A percentile compares a stretch with the other conserved stretches of the same genome.
phyloP scores from a whole-genome alignment of 139 green algal genomes.

The Haematococcus lacustris region DNA sequence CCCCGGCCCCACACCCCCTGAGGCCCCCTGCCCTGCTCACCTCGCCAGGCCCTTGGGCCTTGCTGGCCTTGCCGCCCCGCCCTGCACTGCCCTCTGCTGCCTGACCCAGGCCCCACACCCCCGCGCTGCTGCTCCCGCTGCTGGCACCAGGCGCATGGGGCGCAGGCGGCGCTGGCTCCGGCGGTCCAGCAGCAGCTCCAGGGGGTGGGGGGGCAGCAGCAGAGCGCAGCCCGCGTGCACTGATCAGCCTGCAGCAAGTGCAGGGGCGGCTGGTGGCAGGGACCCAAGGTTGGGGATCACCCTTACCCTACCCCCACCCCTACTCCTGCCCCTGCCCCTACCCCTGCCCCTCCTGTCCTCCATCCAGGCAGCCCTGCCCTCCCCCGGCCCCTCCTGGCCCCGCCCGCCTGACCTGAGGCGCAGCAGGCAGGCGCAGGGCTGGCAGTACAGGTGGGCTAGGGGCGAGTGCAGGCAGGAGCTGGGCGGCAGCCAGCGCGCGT shows the following conservation, averaged over 20 bases:
- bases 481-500: neutral
- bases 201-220: neutral
- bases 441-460: neutral
- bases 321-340: no score
- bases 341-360: no score
- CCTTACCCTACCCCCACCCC: no score
- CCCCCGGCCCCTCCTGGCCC: neutral
- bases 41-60: neutral
- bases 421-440: neutral
- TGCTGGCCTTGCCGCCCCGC: neutral
- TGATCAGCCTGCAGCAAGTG: neutral
- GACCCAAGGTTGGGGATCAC: no score
- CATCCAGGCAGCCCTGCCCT: neutral
- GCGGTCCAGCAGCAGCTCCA: neutral
- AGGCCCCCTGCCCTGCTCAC: slow-evolving; percentile 6
- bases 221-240: neutral
- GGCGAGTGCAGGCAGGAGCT: neutral
- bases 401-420: neutral
- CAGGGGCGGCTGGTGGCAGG: no score
- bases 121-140: neutral
- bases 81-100: neutral
- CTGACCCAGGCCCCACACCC: neutral
- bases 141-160: neutral
- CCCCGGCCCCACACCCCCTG: slow-evolving; percentile 6
- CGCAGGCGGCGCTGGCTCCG: neutral